Evolutionary conservation across 176 grass and related monocot genomes (phyloP), one percentile per base, ranked within the genome.

Genomic region (Musa acuminata): DNA sequence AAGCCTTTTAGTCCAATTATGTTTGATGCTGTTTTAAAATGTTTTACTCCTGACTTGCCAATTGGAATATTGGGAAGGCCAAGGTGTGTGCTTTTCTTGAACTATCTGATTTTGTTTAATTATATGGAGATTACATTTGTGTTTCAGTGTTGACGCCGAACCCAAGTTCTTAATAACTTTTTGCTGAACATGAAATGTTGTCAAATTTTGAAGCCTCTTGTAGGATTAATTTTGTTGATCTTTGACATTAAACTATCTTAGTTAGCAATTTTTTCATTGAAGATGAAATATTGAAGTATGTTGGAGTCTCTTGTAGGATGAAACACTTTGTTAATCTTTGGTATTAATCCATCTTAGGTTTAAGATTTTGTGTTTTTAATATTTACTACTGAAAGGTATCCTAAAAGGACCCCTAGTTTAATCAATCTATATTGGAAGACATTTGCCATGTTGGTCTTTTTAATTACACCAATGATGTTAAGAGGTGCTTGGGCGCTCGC

Each of bases 11-110:
- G 51, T 71, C 95, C 95, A 62, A 64, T 78, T 54, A 94, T 99
- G 95, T 99, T 99, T 51, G 88, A 94, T 84, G 35, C 71, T 77
- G 90, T 94, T 84, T 79, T 99, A 16, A 86, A 73, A 84, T 89
- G 80, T 27, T 99, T 99, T 52, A 94, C 87, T 23, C 95, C 95
- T 77, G 87, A 99, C 75, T 79, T 91, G 66, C 86, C 86, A 0
- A 75, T 80, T 74, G 95, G 95, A 74, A 82, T 82, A 73, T 89
- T 76, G 82, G 78, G 90, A 73, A 79, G 86, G 72, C 88, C 88
- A 82, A 94, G 95, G 95, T 89, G 51, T 82, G 51, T 24, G 16
- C 8, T 62, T 21, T 58, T 78, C 6, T 55, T 55, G 49, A 12
- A 25, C 12, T 26, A 2, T 53, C 22, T 21, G 29, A 29, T 27